phyloP scores from a whole-genome alignment of 2,329 filamentous ascomycete species.

The Madurella mycetomatis region DNA sequence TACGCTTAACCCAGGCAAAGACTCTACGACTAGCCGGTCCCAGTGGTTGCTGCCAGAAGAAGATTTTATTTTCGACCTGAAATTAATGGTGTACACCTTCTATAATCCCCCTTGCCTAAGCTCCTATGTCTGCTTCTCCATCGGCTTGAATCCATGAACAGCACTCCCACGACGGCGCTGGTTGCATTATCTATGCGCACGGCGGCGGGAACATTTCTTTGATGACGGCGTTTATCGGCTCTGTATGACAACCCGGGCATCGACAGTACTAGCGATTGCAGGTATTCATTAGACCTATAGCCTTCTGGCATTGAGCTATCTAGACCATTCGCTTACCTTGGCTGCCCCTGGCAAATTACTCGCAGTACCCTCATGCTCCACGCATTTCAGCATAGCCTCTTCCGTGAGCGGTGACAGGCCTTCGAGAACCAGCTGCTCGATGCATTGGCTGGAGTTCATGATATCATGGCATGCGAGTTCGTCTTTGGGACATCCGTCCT shows the following conservation, averaged over 20 bases:
- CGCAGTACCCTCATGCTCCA: conserved; percentile 19
- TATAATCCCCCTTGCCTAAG: too few relatives aligned
- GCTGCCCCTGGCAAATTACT: conserved; percentile 17
- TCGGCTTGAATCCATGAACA: too few relatives aligned
- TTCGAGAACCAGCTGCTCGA: conserved; percentile 13
- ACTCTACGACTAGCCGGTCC: too few relatives aligned
- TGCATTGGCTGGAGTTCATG: conserved; percentile 19
- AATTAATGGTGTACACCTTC: too few relatives aligned
- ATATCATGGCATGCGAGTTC: conserved; percentile 20
- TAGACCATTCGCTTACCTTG: conserved; percentile 10
- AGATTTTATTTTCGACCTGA: too few relatives aligned
- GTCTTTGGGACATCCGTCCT: conserved; percentile 13
- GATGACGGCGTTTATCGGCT: conserved; percentile 13
- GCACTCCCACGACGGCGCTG: too few relatives aligned
- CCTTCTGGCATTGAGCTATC: neutral
- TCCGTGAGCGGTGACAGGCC: conserved; percentile 2
- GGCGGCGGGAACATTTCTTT: conserved; percentile 15
- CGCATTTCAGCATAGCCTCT: conserved; percentile 13
- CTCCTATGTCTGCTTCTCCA: too few relatives aligned
- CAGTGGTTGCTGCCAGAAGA: too few relatives aligned
- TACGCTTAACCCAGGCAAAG: too few relatives aligned
- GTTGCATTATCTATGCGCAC: conserved; percentile 1
- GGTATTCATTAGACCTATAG: neutral
- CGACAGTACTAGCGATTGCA: conserved; percentile 13
- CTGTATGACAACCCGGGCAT: conserved; percentile 17